Conservation (phyloP, 1,284 basidiomycete species). For the Melampsora americana region DNA sequence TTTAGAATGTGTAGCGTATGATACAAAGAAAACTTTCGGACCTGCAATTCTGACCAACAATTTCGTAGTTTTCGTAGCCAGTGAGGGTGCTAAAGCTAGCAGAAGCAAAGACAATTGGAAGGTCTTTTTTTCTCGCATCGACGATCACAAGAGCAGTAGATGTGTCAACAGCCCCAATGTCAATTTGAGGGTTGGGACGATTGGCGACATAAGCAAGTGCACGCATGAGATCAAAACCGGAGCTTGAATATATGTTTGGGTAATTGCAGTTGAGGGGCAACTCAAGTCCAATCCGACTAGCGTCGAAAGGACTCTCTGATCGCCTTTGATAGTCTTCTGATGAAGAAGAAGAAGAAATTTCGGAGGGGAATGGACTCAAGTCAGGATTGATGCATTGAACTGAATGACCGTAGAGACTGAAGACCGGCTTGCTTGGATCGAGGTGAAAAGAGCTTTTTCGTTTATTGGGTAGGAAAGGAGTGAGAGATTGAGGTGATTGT, state of each 20-base stretch:
- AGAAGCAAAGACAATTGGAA: slow-evolving; percentile 81
- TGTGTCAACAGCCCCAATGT: slow-evolving; percentile 84
- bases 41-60: slow-evolving; percentile 52
- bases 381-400: background rate
- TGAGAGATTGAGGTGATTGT: background rate
- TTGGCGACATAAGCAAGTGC: slow-evolving; percentile 73
- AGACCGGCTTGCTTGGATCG: background rate
- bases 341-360: background rate
- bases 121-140: slow-evolving; percentile 73
- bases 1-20: background rate
- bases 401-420: slow-evolving; percentile 2
- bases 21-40: slow-evolving; percentile 16
- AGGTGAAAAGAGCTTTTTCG: background rate
- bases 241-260: slow-evolving; percentile 68
- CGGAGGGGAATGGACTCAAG: background rate
- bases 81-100: slow-evolving; percentile 76
- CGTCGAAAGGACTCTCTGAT: background rate
- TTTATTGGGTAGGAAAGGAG: background rate
- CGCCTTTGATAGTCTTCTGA: background rate
- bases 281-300: background rate
- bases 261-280: background rate
- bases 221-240: slow-evolving; percentile 83
- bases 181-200: slow-evolving; percentile 70
- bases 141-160: slow-evolving; percentile 84
- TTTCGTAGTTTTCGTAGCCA: slow-evolving; percentile 66